Percentiles rank a stretch among this genome's conserved stretches.
phyloP scores from a whole-genome alignment of 1,284 basidiomycete genomes.

The Vanrija pseudolonga region DNA sequence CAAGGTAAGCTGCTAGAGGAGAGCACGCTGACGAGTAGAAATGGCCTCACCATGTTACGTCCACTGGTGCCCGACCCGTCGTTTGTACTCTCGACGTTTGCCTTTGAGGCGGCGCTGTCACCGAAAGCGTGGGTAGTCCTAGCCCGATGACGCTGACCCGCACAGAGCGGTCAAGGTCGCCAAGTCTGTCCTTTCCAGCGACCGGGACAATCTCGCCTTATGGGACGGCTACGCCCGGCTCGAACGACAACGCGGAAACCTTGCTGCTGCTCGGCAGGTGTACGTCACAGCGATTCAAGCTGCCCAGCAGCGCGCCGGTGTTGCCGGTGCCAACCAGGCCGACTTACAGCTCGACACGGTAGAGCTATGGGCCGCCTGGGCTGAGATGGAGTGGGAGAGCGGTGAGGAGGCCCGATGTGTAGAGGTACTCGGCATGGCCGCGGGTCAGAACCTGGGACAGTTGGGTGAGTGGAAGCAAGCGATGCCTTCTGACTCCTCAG shows the following conservation, averaged over 20 bases:
- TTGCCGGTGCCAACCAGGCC: conserved; percentile 2
- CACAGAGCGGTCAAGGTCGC: conserved; percentile 58
- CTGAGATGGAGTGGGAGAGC: conserved; percentile 67
- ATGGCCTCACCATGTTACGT: conserved; percentile 28
- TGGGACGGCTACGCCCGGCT: conserved; percentile 81
- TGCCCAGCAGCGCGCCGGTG: conserved; percentile 21
- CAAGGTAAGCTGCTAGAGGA: conserved; percentile 23
- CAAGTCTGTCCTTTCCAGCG: conserved; percentile 61
- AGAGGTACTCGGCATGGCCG: conserved; percentile 29
- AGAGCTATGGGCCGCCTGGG: conserved; percentile 82
- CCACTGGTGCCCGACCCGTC: conserved; percentile 40
- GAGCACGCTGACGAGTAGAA: conserved; percentile 16
- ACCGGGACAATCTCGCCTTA: conserved; percentile 63
- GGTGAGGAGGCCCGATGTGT: conserved; percentile 23
- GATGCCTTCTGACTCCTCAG: not conserved
- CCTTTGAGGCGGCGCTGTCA: conserved; percentile 39
- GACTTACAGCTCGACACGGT: conserved; percentile 22
- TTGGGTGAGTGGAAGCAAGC: conserved; percentile 5
- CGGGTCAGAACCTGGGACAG: conserved; percentile 12
- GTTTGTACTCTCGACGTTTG: conserved; percentile 45
- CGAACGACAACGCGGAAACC: conserved; percentile 66
- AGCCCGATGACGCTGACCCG: not conserved
- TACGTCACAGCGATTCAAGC: conserved; percentile 61
- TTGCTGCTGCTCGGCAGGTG: conserved; percentile 73
- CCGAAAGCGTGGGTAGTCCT: conserved; percentile 29